Evolutionary conservation across 2,329 filamentous ascomycete genomes (phyloP).

Genomic region (Catunica adiposa): DNA sequence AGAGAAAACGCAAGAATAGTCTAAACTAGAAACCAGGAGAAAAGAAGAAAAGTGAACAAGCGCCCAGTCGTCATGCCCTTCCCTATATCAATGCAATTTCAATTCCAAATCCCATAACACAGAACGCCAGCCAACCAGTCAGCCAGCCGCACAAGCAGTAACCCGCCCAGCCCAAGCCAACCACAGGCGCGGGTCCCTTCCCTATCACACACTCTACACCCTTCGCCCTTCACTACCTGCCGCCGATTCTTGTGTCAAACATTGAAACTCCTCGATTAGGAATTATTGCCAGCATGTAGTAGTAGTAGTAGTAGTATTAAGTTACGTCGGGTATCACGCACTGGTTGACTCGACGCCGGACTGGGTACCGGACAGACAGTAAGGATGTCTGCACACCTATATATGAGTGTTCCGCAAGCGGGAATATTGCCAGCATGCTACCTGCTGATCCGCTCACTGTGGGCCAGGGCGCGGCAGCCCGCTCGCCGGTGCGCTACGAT

Average conservation of each 20-base stretch:
- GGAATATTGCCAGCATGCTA: not conserved
- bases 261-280: not conserved
- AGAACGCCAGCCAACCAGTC: not conserved
- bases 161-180: too few relatives aligned
- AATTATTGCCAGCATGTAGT: not conserved
- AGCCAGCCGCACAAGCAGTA: too few relatives aligned
- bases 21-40: conserved; percentile 9
- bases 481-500: too few relatives aligned
- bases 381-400: too few relatives aligned
- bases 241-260: not conserved
- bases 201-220: not conserved
- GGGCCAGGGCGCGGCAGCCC: too few relatives aligned
- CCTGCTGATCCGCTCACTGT: not conserved
- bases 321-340: too few relatives aligned
- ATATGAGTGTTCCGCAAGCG: too few relatives aligned
- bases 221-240: too few relatives aligned
- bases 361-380: too few relatives aligned
- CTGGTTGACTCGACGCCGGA: too few relatives aligned
- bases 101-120: not conserved
- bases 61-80: not conserved
- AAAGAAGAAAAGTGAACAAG: conserved; percentile 6
- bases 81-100: conserved; percentile 1
- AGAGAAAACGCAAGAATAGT: not conserved
- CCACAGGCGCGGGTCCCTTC: not conserved
- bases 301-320: too few relatives aligned